phyloP scores from a whole-genome alignment of 2,329 filamentous ascomycete species.

The Alternaria sp. region DNA sequence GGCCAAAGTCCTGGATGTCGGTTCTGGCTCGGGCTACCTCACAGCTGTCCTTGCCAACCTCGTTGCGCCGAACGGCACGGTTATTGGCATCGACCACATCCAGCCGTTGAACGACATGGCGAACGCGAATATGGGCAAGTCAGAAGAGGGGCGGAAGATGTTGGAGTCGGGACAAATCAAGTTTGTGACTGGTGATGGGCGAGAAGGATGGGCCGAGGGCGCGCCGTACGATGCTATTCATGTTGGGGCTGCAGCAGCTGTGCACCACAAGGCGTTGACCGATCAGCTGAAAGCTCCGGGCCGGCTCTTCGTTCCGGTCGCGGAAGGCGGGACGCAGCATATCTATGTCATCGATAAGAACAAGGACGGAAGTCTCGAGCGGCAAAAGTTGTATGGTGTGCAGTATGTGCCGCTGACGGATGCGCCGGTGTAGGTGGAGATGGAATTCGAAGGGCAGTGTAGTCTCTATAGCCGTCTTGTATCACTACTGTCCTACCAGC shows the following conservation, averaged over 20 bases:
- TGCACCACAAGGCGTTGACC: slow-evolving; percentile 74
- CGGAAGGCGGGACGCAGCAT: slow-evolving; percentile 63
- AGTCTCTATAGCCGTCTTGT: slow-evolving; percentile 1
- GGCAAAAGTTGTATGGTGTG: slow-evolving; percentile 68
- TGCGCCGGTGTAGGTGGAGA: slow-evolving; percentile 54
- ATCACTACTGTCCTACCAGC: slow-evolving; percentile 59
- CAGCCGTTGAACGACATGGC: slow-evolving; percentile 53
- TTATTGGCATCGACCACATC: slow-evolving; percentile 59
- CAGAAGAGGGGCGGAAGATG: slow-evolving; percentile 57
- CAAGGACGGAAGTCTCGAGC: slow-evolving; percentile 63
- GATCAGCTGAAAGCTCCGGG: slow-evolving; percentile 81
- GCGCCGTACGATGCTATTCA: slow-evolving; percentile 88
- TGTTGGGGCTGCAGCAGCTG: slow-evolving; percentile 83
- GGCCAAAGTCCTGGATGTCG: slow-evolving; percentile 57
- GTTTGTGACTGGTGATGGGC: slow-evolving; percentile 75
- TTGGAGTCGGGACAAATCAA: slow-evolving; percentile 68
- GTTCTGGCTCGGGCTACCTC: slow-evolving; percentile 69
- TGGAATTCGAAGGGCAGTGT: not conserved
- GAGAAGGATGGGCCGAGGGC: slow-evolving; percentile 54
- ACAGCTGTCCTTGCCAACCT: slow-evolving; percentile 87
- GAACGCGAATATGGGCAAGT: slow-evolving; percentile 52
- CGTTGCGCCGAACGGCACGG: slow-evolving; percentile 58
- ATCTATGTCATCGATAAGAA: slow-evolving; percentile 80
- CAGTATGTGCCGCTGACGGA: slow-evolving; percentile 80
- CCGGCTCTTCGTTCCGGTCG: slow-evolving; percentile 79